phyloP scores from a whole-genome alignment of 129 eudicot species.

The Flaveria robusta region DNA sequence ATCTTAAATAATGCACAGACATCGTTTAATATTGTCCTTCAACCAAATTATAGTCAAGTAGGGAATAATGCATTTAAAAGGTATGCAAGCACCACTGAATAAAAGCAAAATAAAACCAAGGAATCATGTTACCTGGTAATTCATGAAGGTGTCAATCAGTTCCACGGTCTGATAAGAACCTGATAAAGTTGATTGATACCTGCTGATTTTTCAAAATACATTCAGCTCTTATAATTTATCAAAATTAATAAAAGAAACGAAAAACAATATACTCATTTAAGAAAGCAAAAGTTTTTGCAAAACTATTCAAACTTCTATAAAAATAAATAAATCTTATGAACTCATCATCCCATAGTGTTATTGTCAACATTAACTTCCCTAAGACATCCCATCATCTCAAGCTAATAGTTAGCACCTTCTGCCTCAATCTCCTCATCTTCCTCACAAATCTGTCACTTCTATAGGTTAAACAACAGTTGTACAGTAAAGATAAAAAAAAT shows the following conservation, averaged over 20 bases:
- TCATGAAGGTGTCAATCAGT: conserved; percentile 97
- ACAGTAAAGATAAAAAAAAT: background rate
- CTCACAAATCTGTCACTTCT: conserved; percentile 59
- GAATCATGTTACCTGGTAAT: conserved; percentile 69
- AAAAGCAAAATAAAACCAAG: background rate
- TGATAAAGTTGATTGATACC: conserved; percentile 63
- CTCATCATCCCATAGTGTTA: conserved; percentile 98
- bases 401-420: conserved; percentile 99
- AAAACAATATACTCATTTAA: background rate
- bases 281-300: background rate
- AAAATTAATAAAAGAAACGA: background rate
- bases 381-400: conserved; percentile 99
- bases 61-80: background rate
- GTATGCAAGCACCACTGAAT: background rate
- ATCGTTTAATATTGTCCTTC: conserved; percentile 94
- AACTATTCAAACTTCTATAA: no score
- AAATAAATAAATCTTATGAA: background rate
- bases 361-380: conserved; percentile 99
- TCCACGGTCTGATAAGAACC: conserved; percentile 94
- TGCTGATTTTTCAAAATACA: background rate
- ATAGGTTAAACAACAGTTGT: background rate
- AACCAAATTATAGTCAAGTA: conserved; percentile 20
- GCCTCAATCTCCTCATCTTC: conserved; percentile 98
- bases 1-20: conserved; percentile 96
- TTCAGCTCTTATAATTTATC: background rate